phyloP scores from a whole-genome alignment of 345 rosid species.

The Eucalyptus lansdowneana region DNA sequence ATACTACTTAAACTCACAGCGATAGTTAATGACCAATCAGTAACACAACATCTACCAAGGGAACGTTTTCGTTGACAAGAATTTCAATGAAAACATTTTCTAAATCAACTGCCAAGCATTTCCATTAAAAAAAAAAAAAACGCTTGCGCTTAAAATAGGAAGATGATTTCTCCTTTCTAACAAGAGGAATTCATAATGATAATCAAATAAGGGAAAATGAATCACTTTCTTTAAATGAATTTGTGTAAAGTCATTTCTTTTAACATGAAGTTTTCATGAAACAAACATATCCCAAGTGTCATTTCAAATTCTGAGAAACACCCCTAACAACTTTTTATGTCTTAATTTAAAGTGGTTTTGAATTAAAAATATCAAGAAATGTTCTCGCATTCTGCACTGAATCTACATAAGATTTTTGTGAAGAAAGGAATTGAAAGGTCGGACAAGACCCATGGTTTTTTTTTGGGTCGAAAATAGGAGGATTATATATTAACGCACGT shows the following conservation, averaged over 20 bases:
- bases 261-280: background rate
- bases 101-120: background rate
- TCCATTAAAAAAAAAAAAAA: background rate
- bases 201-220: background rate
- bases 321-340: background rate
- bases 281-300: background rate
- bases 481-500: too few relatives aligned
- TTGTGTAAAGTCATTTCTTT: background rate
- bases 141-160: background rate
- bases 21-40: background rate
- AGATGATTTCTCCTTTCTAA: background rate
- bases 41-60: background rate
- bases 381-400: background rate
- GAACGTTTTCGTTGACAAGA: background rate
- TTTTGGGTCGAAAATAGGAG: fast-evolving
- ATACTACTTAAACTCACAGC: background rate
- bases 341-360: background rate
- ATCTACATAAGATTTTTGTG: background rate
- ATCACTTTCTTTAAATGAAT: background rate
- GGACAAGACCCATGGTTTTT: fast-evolving
- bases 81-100: background rate
- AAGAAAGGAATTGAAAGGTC: background rate
- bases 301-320: background rate
- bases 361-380: background rate
- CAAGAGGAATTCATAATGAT: background rate